phyloP scores from a whole-genome alignment of 768 basidiomycete genomes.

The Coprinopsis cinerea region DNA sequence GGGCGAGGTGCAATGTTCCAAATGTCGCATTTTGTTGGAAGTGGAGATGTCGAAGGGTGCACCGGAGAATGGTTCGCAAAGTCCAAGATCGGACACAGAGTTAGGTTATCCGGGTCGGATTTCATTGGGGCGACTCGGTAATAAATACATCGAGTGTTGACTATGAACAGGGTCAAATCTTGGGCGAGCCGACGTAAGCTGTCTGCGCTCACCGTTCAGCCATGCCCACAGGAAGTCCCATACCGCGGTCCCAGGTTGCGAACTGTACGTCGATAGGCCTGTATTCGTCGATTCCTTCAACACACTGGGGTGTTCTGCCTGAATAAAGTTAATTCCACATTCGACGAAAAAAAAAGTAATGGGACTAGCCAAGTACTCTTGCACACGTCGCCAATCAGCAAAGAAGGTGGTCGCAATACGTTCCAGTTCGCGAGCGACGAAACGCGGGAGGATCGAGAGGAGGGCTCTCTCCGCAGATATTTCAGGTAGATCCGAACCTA shows the following conservation, averaged over 20 bases:
- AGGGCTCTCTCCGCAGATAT: background rate
- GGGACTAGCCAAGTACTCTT: slow-evolving; percentile 50
- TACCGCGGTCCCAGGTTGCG: slow-evolving; percentile 17
- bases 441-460: slow-evolving; percentile 5
- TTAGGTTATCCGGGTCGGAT: slow-evolving; percentile 68
- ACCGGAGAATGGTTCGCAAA: slow-evolving; percentile 73
- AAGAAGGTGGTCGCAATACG: slow-evolving; percentile 43
- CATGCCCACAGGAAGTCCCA: slow-evolving; percentile 80
- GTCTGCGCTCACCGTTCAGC: slow-evolving; percentile 64
- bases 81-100: slow-evolving; percentile 86
- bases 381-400: slow-evolving; percentile 53
- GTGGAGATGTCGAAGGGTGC: slow-evolving; percentile 38
- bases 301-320: slow-evolving; percentile 17
- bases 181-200: slow-evolving; percentile 6
- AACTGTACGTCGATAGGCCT: slow-evolving; percentile 1
- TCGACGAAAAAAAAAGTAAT: slow-evolving; percentile 10
- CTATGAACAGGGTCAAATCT: slow-evolving; percentile 28
- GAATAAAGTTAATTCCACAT: slow-evolving; percentile 12
- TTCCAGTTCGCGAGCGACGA: slow-evolving; percentile 25
- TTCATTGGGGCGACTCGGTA: slow-evolving; percentile 46
- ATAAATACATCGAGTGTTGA: slow-evolving; percentile 90
- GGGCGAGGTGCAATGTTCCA: slow-evolving; percentile 30
- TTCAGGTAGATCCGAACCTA: background rate
- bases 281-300: slow-evolving; percentile 7
- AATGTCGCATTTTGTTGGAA: slow-evolving; percentile 28